phyloP scores from a whole-genome alignment of 2,329 filamentous ascomycete species.

The Aspergillus japonicus region DNA sequence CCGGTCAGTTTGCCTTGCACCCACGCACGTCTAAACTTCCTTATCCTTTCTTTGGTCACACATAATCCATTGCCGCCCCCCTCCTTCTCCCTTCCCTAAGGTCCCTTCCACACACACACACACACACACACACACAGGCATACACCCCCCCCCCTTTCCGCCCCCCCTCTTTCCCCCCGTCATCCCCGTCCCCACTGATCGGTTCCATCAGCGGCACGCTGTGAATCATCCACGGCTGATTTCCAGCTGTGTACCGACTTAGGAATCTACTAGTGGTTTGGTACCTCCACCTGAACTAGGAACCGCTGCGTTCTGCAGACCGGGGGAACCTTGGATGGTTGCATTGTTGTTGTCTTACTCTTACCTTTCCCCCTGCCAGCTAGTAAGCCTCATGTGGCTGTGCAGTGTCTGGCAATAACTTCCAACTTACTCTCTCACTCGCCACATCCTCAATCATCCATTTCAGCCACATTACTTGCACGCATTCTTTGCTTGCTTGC shows the following conservation, averaged over 20 bases:
- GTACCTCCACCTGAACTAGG: conserved; percentile 4
- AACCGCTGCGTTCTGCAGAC: conserved; percentile 20
- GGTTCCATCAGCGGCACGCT: conserved; percentile 21
- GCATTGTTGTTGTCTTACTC: conserved; percentile 2
- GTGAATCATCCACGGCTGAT: conserved; percentile 21
- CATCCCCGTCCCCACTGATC: conserved; percentile 22
- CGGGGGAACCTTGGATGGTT: conserved; percentile 17
- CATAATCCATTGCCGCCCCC: neutral
- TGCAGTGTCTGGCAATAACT: conserved; percentile 3
- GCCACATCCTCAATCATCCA: conserved; percentile 11
- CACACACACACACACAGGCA: neutral
- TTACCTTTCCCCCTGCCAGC: neutral
- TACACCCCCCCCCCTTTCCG: conserved; percentile 11
- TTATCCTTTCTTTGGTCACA: neutral
- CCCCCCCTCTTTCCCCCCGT: conserved; percentile 13
- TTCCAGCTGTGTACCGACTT: neutral
- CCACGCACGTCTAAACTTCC: neutral
- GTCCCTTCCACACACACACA: neutral
- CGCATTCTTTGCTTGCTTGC: neutral
- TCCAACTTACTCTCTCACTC: neutral
- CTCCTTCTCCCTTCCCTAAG: neutral
- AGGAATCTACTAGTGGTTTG: neutral
- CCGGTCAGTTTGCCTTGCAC: conserved; percentile 11
- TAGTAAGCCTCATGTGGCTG: conserved; percentile 21
- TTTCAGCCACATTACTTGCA: neutral